Evolutionary conservation across 495 filamentous ascomycete species (phyloP), one percentile per base, ranked within the genome.

Genomic region (Trichoderma erinaceum): DNA sequence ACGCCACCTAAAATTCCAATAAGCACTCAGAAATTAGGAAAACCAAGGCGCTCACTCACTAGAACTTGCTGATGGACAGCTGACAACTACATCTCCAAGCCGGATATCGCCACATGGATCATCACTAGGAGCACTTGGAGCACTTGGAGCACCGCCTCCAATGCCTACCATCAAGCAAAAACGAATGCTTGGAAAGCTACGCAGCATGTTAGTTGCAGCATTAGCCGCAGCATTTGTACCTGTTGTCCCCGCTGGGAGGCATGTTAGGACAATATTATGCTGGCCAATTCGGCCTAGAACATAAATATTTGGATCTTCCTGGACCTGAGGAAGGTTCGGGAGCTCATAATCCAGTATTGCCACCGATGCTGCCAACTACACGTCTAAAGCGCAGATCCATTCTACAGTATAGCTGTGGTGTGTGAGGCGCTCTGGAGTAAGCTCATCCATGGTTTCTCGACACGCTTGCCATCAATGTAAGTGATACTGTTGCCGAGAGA

Each of bases 241-340:
- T 23, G 69, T 72, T 18, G 72, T 41, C 3, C 71, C 75, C n/a
- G 43, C 46, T 0, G 78, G 78, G 3, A 80, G 69, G 63, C 74
- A 78, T 18, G 72, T 73, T 25, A 80, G 71, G 8, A 78, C 78
- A 21, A 81, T 66, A 58, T 78, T 68, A 67, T 81, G 76, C 61
- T 46, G 38, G 0, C 71, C 70, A 1, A 80, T 78, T 1, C 63
- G 46, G 10, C 78, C 78, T 1, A 77, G 66, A 2, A 46, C 66
- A 67, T 80, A 80, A 3, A 50, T 58, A 66, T 76, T 78, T 5
- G 48, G 1, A 25, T 52, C 48, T 21, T n/a, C 48, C 10, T 21
- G 18, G 10, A 4, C 18, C 4, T 52, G 48, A n/a, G 48, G 6
- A 10, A 52, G n/a, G 2, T 4, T 52, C 18, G 48, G n/a, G n/a